Percentiles rank a stretch among this genome's conserved stretches.
Conservation (phyloP, 495 filamentous ascomycete genomes). For the Platismatia glauca region DNA sequence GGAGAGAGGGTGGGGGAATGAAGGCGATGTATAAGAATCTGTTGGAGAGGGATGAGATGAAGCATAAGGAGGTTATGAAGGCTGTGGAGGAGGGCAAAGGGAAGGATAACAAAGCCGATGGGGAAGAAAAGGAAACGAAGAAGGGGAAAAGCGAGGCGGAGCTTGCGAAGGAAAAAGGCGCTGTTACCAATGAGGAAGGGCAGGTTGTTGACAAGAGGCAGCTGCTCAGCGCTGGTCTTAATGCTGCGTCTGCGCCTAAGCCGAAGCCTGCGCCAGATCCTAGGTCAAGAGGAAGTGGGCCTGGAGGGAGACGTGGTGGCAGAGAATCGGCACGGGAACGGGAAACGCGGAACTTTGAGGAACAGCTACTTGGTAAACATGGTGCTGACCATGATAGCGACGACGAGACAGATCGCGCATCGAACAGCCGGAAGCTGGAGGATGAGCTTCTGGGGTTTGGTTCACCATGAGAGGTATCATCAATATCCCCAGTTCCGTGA, state of each 20-base stretch:
- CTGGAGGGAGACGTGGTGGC: slow-evolving; percentile 27
- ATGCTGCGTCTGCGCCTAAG: slow-evolving; percentile 53
- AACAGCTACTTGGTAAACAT: slow-evolving; percentile 39
- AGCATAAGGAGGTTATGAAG: slow-evolving; percentile 60
- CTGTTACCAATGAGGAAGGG: slow-evolving; percentile 82
- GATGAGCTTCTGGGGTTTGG: slow-evolving; percentile 50
- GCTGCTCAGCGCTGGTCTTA: slow-evolving; percentile 78
- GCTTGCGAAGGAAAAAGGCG: slow-evolving; percentile 59
- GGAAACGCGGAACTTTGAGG: slow-evolving; percentile 80
- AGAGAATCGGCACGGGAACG: slow-evolving; percentile 44
- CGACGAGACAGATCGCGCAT: slow-evolving; percentile 54
- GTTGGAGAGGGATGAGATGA: slow-evolving; percentile 65
- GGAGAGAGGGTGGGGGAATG: slow-evolving; percentile 65
- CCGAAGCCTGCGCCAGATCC: slow-evolving; percentile 33
- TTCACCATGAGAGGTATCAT: neutral
- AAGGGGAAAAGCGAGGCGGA: slow-evolving; percentile 63
- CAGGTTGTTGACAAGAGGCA: slow-evolving; percentile 91
- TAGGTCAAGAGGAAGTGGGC: slow-evolving; percentile 7
- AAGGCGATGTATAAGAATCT: slow-evolving; percentile 77
- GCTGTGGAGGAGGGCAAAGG: slow-evolving; percentile 55
- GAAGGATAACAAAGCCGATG: slow-evolving; percentile 28
- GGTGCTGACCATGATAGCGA: slow-evolving; percentile 9
- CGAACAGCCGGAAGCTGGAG: slow-evolving; percentile 65
- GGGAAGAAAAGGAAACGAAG: slow-evolving; percentile 28
- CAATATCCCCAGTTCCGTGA: neutral